Evolutionary conservation across 2,329 filamentous ascomycete genomes (phyloP), one percentile per base, ranked within the genome.

Genomic region (Hypocrella siamensis): DNA sequence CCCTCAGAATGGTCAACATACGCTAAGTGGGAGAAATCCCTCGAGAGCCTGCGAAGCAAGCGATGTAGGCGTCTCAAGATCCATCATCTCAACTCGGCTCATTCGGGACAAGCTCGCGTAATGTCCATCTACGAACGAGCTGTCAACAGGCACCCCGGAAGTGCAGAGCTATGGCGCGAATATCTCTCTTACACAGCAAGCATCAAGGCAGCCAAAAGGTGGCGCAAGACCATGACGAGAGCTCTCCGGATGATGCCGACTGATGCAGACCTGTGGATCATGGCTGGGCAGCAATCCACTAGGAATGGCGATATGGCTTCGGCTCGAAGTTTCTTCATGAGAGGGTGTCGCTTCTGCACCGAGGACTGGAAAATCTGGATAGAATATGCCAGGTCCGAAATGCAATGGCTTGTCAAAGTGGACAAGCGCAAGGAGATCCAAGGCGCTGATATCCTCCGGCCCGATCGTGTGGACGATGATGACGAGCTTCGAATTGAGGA

Each of bases 91-190:
- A 69, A 72, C 18, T 72, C 73, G 11, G 71, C 73, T 19, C 70
- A 83, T 49, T 68, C 73, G 29, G 81, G 82, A 15, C 80, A 92
- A 51, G 75, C 78, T 28, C 80, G 85, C 31, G 79, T 93, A 39
- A 85, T 94, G 48, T 79, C 80, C 52, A 79, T 96, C 40, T 79
- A 93, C 42, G 85, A 94, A 44, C 77, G 90, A 39, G 85, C 74
- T 15, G 84, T 86, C 18, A 69, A 72, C 48, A 83, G 84, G 40
- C 90, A 94, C 48, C 79, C 82, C 2, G 84, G 82, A 4, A 82
- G 82, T 47, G 48, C 85, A 22, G 70, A 69, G 3, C 63, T 98
- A 24, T 98, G 90, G 90, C 75, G 81, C 53, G 81, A 86, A 47
- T 94, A 93, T 49, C 75, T 96, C 37, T 71, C 79, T 36, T 96